phyloP scores from a whole-genome alignment of 495 filamentous ascomycete genomes.

The Tricharina praecox region DNA sequence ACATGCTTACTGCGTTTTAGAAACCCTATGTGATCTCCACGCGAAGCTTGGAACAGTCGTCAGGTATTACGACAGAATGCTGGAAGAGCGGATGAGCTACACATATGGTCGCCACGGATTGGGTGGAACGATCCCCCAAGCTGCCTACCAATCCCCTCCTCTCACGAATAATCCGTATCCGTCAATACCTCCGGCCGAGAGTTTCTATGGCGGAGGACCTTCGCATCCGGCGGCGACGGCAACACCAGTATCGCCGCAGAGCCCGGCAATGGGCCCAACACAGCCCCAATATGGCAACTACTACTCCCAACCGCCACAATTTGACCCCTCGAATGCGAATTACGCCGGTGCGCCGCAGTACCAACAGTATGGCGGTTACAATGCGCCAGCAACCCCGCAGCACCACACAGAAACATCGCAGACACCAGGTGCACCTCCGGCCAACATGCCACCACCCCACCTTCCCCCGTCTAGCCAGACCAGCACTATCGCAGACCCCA shows the following conservation, averaged over 20 bases:
- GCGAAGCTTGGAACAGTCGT: slow-evolving; percentile 92
- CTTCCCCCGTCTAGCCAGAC: background rate
- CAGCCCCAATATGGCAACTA: slow-evolving; percentile 25
- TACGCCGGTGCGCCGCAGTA: slow-evolving; percentile 14
- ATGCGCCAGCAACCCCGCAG: slow-evolving; percentile 5
- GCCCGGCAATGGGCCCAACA: background rate
- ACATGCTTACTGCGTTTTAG: slow-evolving; percentile 30
- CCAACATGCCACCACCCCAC: background rate
- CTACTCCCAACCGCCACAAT: slow-evolving; percentile 23
- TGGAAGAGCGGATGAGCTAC: slow-evolving; percentile 83
- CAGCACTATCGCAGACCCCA: background rate
- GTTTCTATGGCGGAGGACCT: slow-evolving; percentile 17
- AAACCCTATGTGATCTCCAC: slow-evolving; percentile 85
- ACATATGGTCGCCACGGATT: slow-evolving; percentile 72
- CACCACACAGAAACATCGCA: slow-evolving; percentile 29
- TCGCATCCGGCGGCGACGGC: slow-evolving; percentile 1
- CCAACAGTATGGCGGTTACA: slow-evolving; percentile 24
- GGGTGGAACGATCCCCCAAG: slow-evolving; percentile 28
- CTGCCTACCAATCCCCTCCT: slow-evolving; percentile 10
- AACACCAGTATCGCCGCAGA: too few species aligned
- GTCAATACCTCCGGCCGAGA: slow-evolving; percentile 14
- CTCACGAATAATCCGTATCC: slow-evolving; percentile 14
- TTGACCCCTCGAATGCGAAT: slow-evolving; percentile 26
- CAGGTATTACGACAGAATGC: slow-evolving; percentile 96
- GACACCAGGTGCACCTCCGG: slow-evolving; percentile 20